phyloP scores from a whole-genome alignment of 1,139 yeast genomes.

The Candida anutae region DNA sequence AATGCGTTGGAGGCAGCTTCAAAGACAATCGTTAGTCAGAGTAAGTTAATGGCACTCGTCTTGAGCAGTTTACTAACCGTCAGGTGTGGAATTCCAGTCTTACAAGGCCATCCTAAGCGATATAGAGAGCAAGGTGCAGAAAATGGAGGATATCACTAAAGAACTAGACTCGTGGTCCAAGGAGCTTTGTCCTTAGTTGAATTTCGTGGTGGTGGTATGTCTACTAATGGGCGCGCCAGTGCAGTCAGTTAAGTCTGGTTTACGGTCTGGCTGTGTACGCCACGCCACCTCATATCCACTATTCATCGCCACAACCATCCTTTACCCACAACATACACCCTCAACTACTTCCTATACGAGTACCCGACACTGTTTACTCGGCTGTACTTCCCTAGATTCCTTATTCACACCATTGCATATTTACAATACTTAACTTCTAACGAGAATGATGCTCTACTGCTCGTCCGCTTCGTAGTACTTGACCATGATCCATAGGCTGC shows the following conservation, averaged over 20 bases:
- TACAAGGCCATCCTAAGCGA: constrained; percentile 24
- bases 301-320: too few relatives aligned
- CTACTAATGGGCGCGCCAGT: too few relatives aligned
- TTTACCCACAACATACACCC: constrained; percentile 2
- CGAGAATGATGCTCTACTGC: too few relatives aligned
- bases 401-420: too few relatives aligned
- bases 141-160: constrained; percentile 36
- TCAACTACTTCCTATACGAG: too few relatives aligned
- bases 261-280: too few relatives aligned
- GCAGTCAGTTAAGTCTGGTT: too few relatives aligned
- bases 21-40: constrained; percentile 17
- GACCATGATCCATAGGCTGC: constrained; percentile 80
- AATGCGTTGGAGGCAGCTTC: constrained; percentile 29
- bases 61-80: not conserved
- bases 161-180: constrained; percentile 59
- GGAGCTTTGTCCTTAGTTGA: constrained; percentile 44
- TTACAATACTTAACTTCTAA: too few relatives aligned
- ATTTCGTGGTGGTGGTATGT: too few relatives aligned
- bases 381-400: too few relatives aligned
- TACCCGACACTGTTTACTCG: too few relatives aligned
- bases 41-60: constrained; percentile 17
- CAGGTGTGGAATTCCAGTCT: constrained; percentile 24
- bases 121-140: constrained; percentile 39
- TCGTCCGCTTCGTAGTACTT: constrained; percentile 42
- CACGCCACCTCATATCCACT: too few relatives aligned